Evolutionary conservation across 129 eudicot genomes (phyloP).

Genomic region (Ambrosia artemisiifolia): DNA sequence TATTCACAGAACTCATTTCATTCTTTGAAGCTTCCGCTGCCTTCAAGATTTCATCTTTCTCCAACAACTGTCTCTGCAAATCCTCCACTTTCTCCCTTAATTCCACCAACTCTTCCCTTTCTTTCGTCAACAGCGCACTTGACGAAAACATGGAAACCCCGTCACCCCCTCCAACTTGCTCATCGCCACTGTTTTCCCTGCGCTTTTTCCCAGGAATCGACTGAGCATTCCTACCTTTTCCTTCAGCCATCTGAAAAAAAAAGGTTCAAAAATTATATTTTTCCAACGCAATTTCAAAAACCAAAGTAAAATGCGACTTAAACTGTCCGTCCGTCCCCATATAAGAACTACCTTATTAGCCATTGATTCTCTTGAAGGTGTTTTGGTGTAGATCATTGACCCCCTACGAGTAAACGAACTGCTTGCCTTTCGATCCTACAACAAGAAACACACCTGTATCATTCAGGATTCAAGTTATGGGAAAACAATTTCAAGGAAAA

Average conservation of each 20-base stretch:
- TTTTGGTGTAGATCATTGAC: constrained; percentile 81
- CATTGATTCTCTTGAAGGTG: constrained; percentile 75
- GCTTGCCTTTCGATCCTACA: constrained; percentile 72
- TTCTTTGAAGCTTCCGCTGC: constrained; percentile 55
- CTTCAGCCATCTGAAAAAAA: constrained; percentile 48
- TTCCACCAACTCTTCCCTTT: constrained; percentile 69
- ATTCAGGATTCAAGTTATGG: not conserved
- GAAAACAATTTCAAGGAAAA: not conserved
- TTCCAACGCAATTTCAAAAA: constrained; percentile 14
- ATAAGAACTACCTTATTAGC: constrained; percentile 55
- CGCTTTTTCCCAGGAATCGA: constrained; percentile 59
- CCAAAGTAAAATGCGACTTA: not conserved
- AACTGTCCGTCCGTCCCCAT: not conserved
- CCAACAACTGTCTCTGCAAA: constrained; percentile 60
- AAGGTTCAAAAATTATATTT: constrained; percentile 1
- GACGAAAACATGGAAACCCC: constrained; percentile 49
- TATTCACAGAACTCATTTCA: constrained; percentile 44
- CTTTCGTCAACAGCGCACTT: constrained; percentile 47
- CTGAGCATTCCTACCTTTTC: constrained; percentile 58
- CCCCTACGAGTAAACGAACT: constrained; percentile 83
- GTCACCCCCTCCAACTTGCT: constrained; percentile 45
- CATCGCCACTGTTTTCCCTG: constrained; percentile 44
- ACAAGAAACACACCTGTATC: constrained; percentile 15
- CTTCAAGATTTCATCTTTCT: constrained; percentile 81
- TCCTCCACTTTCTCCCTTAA: constrained; percentile 72